Percentiles rank a stretch among this genome's conserved stretches.
phyloP scores from a whole-genome alignment of 129 eudicot genomes.

The Rutidosis leptorrhynchoides region DNA sequence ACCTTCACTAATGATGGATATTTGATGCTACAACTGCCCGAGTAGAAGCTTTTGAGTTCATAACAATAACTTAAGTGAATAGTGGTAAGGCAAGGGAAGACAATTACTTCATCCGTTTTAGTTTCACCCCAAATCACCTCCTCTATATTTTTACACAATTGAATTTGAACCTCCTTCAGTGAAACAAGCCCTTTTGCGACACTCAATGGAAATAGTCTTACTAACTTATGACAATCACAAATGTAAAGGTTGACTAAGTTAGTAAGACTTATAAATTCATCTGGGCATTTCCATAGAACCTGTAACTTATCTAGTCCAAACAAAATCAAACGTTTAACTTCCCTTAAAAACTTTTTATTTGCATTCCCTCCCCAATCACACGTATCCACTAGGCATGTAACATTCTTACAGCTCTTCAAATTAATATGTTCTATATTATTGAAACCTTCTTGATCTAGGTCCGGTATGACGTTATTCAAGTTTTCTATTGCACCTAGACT shows the following conservation, averaged over 20 bases:
- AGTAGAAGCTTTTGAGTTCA: not conserved
- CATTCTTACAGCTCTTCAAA: rapidly evolving
- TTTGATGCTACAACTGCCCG: not conserved
- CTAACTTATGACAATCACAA: not conserved
- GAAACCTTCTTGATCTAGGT: not conserved
- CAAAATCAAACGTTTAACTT: not conserved
- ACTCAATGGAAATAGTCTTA: not conserved
- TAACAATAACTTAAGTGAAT: rapidly evolving
- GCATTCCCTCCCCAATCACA: not conserved
- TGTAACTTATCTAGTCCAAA: not conserved
- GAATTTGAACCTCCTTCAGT: not conserved
- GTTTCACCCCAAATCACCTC: constrained; percentile 1
- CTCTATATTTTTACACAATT: not conserved
- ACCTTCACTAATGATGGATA: constrained; percentile 2
- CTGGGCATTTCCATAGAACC: constrained; percentile 2
- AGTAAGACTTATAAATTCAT: not conserved
- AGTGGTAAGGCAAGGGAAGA: not conserved
- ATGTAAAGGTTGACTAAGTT: not conserved
- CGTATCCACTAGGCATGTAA: not conserved
- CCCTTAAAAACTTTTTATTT: not conserved
- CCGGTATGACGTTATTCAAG: constrained; percentile 3
- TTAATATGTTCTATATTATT: not conserved
- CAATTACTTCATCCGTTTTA: not conserved
- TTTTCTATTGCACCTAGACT: not conserved
- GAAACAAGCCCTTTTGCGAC: not conserved